These are phyloP conservation scores for Penicillium italicum DNA, from an alignment of 2,329 filamentous ascomycete species.

Conservation along the genomic window DNA sequence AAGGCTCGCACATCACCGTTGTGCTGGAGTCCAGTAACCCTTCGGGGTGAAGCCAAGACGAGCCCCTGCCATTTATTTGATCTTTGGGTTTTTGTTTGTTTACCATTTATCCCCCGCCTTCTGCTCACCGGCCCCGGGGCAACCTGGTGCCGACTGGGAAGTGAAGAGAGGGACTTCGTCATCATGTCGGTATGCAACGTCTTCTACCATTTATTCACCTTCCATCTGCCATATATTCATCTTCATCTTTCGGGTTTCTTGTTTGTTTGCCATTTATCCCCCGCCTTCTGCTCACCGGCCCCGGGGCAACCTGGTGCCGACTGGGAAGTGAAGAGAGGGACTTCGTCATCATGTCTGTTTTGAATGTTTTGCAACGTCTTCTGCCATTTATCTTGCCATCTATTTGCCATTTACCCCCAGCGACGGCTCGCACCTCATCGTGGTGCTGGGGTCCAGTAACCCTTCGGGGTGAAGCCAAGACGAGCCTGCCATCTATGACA, in stretches of 20 bases:
- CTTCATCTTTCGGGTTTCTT: neutral
- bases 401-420: neutral
- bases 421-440: conserved; percentile 14
- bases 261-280: neutral
- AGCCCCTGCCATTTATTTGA: neutral
- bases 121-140: neutral
- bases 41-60: conserved; percentile 13
- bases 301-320: neutral
- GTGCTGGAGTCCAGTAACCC: conserved; percentile 15
- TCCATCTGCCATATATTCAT: neutral
- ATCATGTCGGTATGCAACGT: neutral
- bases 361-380: neutral
- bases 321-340: neutral
- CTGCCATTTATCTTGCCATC: neutral
- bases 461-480: conserved; percentile 12
- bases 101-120: neutral
- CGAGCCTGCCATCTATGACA: neutral
- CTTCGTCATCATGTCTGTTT: neutral
- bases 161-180: neutral
- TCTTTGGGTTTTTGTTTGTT: neutral
- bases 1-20: conserved; percentile 15
- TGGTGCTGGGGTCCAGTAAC: conserved; percentile 16
- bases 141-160: neutral
- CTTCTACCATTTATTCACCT: neutral
- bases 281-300: neutral